Conservation (phyloP, 2,329 filamentous ascomycete genomes). For the Hypoxylon sp. region DNA sequence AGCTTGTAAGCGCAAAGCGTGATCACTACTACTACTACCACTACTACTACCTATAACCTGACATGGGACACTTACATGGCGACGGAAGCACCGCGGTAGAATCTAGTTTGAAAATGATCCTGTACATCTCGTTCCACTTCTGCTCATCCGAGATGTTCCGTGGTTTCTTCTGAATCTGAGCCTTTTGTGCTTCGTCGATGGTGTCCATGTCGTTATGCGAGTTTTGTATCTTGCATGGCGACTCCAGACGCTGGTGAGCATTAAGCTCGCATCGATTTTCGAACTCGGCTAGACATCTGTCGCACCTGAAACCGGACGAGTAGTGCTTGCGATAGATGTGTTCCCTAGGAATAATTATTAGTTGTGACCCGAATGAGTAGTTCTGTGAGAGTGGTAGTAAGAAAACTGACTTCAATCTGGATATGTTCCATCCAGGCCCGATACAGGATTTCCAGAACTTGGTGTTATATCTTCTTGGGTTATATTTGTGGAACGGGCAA, state of each 20-base stretch:
- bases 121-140: slow-evolving; percentile 36
- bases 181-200: slow-evolving; percentile 25
- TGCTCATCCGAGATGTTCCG: slow-evolving; percentile 27
- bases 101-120: slow-evolving; percentile 30
- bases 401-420: slow-evolving; percentile 26
- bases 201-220: slow-evolving; percentile 2
- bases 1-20: not conserved
- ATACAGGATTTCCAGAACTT: slow-evolving; percentile 26
- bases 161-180: slow-evolving; percentile 27
- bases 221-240: slow-evolving; percentile 16
- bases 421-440: slow-evolving; percentile 19
- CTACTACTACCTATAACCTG: too few relatives aligned
- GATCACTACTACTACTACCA: too few relatives aligned
- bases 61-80: slow-evolving; percentile 28
- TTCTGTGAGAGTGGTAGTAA: too few relatives aligned
- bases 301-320: slow-evolving; percentile 21
- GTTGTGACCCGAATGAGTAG: not conserved
- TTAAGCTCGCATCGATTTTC: slow-evolving; percentile 19
- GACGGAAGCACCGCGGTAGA: slow-evolving; percentile 27
- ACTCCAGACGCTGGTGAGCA: slow-evolving; percentile 21
- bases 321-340: slow-evolving; percentile 35
- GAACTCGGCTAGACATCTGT: slow-evolving; percentile 31
- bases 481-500: slow-evolving; percentile 23
- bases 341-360: slow-evolving; percentile 22
- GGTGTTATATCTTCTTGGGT: slow-evolving; percentile 21